Evolutionary conservation across 2,329 filamentous ascomycete species (phyloP), one percentile per base, ranked within the genome.

Genomic region (Delphinella strobiligena): DNA sequence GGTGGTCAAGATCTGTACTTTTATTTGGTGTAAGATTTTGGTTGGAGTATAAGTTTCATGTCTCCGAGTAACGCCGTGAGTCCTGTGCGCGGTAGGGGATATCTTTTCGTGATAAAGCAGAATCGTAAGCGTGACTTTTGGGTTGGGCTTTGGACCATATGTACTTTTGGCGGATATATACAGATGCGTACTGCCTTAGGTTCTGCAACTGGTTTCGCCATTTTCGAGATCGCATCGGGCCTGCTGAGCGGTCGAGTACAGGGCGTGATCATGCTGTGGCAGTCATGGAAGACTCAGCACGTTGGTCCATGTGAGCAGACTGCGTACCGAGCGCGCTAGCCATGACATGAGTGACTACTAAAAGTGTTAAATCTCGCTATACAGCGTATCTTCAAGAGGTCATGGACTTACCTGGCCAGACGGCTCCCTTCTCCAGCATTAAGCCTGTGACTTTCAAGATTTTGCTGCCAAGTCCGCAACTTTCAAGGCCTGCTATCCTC

Each of bases 391-490:
- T 31, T 15, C 7, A 10, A 17, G 8, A 7, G 19, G 15, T n/a
- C 10, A 34, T 36, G 27, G 30, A 66, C 78, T 69, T 66, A 88
- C 83, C 80, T 59, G 88, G 88, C 89, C 91, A 98, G 19, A 94
- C 85, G 48, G 84, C 82, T 46, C 85, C 82, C 62, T 86, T 86
- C 49, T 88, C 82, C 46, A 96, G 71, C 72, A 93, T 82, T 61
- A 85, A 82, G 35, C 87, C 84, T 47, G 84, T 91, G 40, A 91
- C 74, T 52, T 83, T 75, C 51, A 95, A 64, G 35, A 95, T 78
- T 64, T 88, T 91, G 45, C 82, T 80, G 18, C 84, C 87, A 57
- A 84, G 91, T 27, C 89, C 87, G 40, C 75, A 77, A 36, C 58
- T 57, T 4, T 52, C 79, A 71, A 51, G 71, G 68, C 52, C 73